These are phyloP conservation scores for Nicotiana undulata DNA, from an alignment of 257 asterid genomes.

Conservation along the genomic window DNA sequence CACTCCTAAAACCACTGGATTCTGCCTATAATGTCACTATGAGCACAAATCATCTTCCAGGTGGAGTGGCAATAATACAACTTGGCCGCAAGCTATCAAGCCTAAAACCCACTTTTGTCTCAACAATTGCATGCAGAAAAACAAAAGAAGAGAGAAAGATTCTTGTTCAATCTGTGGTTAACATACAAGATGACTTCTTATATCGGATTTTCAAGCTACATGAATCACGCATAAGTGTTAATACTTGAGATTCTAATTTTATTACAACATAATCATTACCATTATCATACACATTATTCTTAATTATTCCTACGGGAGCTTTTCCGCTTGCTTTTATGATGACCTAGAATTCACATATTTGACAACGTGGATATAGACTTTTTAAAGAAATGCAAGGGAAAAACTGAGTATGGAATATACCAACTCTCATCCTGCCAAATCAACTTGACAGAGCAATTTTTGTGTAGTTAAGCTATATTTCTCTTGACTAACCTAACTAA, in stretches of 20 bases:
- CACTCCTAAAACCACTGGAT: too few relatives aligned
- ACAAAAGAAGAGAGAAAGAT: not conserved
- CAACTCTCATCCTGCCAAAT: not conserved
- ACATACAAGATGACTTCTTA: not conserved
- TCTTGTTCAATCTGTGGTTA: not conserved
- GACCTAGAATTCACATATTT: not conserved
- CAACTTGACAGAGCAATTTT: not conserved
- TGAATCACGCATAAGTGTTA: not conserved
- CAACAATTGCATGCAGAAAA: not conserved
- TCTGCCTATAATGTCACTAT: too few relatives aligned
- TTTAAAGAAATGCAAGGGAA: not conserved
- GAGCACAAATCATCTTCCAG: not conserved
- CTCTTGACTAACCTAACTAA: not conserved
- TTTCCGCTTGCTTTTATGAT: not conserved
- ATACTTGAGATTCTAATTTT: not conserved
- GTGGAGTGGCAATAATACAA: not conserved
- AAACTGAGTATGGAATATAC: not conserved
- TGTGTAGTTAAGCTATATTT: not conserved
- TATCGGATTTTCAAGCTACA: not conserved
- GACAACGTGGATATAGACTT: not conserved
- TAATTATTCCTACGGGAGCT: not conserved
- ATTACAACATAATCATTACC: not conserved
- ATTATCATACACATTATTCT: not conserved
- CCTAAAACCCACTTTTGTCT: not conserved
- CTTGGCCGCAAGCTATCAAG: not conserved